Percentiles rank a stretch among this genome's conserved stretches.
These are phyloP conservation scores for Phytophthora pluvialis DNA, from an alignment of 352 stramenopile genomes.

Conservation along the genomic window DNA sequence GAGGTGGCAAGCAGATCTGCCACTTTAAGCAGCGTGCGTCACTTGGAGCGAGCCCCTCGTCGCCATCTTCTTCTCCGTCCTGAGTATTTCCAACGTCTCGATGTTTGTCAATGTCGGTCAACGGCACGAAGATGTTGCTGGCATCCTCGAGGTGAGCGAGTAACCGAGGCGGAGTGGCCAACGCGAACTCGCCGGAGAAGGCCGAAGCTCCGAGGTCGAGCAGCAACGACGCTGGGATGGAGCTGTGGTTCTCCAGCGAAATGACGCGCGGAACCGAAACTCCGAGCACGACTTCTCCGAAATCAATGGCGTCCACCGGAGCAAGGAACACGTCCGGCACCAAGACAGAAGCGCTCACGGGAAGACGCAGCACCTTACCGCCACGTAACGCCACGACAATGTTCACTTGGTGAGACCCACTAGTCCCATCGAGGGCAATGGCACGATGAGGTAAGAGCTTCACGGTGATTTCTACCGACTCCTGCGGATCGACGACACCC, in stretches of 20 bases:
- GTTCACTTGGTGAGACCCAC: conserved; percentile 53
- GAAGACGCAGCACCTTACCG: conserved; percentile 70
- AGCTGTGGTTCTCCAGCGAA: conserved; percentile 79
- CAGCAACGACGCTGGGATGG: conserved; percentile 79
- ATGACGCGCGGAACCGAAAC: conserved; percentile 67
- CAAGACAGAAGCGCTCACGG: conserved; percentile 66
- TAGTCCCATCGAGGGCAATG: conserved; percentile 49
- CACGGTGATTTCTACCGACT: conserved; percentile 59
- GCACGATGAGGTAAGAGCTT: conserved; percentile 64
- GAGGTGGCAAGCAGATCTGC: conserved; percentile 76
- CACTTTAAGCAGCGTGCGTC: conserved; percentile 58
- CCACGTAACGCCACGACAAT: conserved; percentile 59
- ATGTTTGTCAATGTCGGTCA: conserved; percentile 34
- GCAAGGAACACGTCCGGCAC: conserved; percentile 82
- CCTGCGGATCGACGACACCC: conserved; percentile 53
- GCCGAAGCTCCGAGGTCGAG: conserved; percentile 63
- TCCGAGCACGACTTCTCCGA: conserved; percentile 84
- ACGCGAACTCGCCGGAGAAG: conserved; percentile 68
- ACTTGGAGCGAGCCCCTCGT: not conserved
- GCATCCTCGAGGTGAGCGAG: conserved; percentile 74
- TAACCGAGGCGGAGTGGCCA: conserved; percentile 59
- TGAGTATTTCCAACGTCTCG: conserved; percentile 1
- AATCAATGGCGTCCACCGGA: conserved; percentile 55
- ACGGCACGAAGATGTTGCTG: conserved; percentile 78
- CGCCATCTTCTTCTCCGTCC: conserved; percentile 1